Base-by-base conservation (phyloP, 2,329 filamentous ascomycete species). In the Hypocreales sp. region DNA sequence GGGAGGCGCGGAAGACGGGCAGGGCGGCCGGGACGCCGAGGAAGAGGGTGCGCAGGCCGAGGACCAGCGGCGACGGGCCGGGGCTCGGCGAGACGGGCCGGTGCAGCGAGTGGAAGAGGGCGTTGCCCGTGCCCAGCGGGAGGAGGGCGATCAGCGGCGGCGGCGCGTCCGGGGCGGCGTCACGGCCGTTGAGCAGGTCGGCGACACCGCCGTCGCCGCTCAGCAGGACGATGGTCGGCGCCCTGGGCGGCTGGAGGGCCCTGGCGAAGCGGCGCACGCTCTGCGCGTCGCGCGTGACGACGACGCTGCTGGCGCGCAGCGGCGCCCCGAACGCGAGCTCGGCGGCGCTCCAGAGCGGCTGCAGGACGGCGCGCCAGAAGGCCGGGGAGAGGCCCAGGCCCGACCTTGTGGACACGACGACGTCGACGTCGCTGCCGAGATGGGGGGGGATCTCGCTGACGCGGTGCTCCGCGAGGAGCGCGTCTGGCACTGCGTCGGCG, bases 131-230 rank as follows among this genome's bases (percentile, higher is more conserved):
- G 9, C 73, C 73, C 0, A 78, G 56, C 1, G 73, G 73, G 11
- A 78, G 46, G 10, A 72, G 44, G 0, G 57, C 60, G 18, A 78
- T 44, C 3, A 60, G 49, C 0, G 67, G 64, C 5, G 45, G 40
- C 1, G 34, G 20, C 1, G 29, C 22, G 10, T 31, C 32, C 2
- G 29, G 21, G 2, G 32, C 28, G 1, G 38, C 36, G 15, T 44
- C 37, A 8, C 49, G 44, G 15, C 48, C 68, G 44, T 94, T 92
- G 32, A 93, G 60, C 2, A 90, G 58, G 40, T 95, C 87, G 12
- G 84, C 67, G 3, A 92, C 51, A 5, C 84, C 87, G 10, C 87
- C 87, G 48, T 95, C 87, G 6, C 87, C 87, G 26, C 79, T 87
- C 5, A 94, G 61, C 9, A 95, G 64, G 17, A 94, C 53, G 15